Percentiles rank a stretch among this genome's conserved stretches.
These are phyloP conservation scores for Acephala macrosclerotiorum DNA, from an alignment of 2,329 filamentous ascomycete species.

Conservation along the genomic window DNA sequence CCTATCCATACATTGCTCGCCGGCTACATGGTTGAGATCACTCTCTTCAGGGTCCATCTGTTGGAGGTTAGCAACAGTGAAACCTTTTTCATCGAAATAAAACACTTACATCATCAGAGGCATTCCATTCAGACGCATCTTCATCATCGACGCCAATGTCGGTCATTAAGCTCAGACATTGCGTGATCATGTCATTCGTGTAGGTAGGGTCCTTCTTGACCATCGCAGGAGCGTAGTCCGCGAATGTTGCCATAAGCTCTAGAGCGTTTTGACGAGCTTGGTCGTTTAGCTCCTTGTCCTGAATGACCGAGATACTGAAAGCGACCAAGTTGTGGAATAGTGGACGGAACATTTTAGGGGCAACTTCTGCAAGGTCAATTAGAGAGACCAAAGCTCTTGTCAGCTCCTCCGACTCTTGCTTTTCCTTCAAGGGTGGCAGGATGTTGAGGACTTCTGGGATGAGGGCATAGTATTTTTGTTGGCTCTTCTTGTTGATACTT, in stretches of 20 bases:
- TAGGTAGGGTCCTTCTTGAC: slow-evolving; percentile 94
- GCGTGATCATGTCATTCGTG: slow-evolving; percentile 96
- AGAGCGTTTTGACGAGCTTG: slow-evolving; percentile 92
- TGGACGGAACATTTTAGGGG: slow-evolving; percentile 95
- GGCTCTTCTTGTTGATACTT: slow-evolving; percentile 85
- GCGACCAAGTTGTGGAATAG: slow-evolving; percentile 93
- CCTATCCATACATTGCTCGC: slow-evolving; percentile 98
- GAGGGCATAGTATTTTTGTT: slow-evolving; percentile 85
- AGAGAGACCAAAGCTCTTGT: slow-evolving; percentile 89
- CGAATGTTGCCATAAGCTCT: slow-evolving; percentile 97
- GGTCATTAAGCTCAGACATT: slow-evolving; percentile 97
- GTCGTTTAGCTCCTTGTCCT: slow-evolving; percentile 93
- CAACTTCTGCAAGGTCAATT: slow-evolving; percentile 93
- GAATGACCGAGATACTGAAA: slow-evolving; percentile 92
- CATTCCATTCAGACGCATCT: slow-evolving; percentile 92
- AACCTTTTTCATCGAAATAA: not conserved
- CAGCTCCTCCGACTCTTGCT: slow-evolving; percentile 87
- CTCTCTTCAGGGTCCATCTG: slow-evolving; percentile 94
- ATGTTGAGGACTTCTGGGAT: slow-evolving; percentile 94
- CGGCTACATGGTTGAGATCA: slow-evolving; percentile 95
- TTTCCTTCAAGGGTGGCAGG: slow-evolving; percentile 90
- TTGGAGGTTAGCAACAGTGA: slow-evolving; percentile 39
- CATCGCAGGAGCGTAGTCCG: slow-evolving; percentile 92
- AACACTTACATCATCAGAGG: slow-evolving; percentile 81
- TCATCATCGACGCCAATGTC: slow-evolving; percentile 95